Evolutionary conservation across 495 filamentous ascomycete genomes (phyloP), one percentile per base, ranked within the genome.

Genomic region (Lasiosphaeria ovina): DNA sequence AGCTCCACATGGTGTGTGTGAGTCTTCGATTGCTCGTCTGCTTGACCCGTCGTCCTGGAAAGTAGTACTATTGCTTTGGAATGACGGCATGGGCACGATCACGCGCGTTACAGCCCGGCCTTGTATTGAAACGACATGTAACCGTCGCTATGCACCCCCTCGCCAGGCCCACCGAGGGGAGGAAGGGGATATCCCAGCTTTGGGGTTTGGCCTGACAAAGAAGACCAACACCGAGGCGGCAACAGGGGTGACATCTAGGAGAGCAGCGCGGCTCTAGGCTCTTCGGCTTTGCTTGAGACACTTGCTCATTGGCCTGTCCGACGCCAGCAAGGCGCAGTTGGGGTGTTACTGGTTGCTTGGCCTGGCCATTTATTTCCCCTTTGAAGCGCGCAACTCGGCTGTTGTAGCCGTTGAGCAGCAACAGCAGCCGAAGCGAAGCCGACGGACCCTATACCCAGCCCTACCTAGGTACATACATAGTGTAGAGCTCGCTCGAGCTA

Each of bases 81-180:
- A n/a, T 47, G 44, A n/a, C 44, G 16, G 44, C 44, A 47, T 48
- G 51, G 55, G 53, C 36, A 16, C 17, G 24, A 54, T 50, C 59
- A 61, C 54, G 48, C 51, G 54, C 50, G 48, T 44, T 54, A 45
- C 62, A 61, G 58, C 62, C 62, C 47, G 52, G 35, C 54, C 32
- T 51, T 47, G 31, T 58, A 58, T 38, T 45, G 55, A 58, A 56
- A 42, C 42, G 42, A 45, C 54, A 47, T 56, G 54, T 47, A 56
- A 45, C 38, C 38, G 47, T 31, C 35, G n/a, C 17, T 42, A 24
- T 53, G 51, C 38, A 8, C 8, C 44, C 7, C 44, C 11, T n/a
- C 44, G 31, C 35, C 52, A 38, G 52, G 12, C 11, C 12, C 10
- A n/a, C 9, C 9, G 33, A 40, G 14, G 35, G 38, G n/a, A 17